Evolutionary conservation across 495 filamentous ascomycete species (phyloP).

Genomic region (Hamigera avellanea): DNA sequence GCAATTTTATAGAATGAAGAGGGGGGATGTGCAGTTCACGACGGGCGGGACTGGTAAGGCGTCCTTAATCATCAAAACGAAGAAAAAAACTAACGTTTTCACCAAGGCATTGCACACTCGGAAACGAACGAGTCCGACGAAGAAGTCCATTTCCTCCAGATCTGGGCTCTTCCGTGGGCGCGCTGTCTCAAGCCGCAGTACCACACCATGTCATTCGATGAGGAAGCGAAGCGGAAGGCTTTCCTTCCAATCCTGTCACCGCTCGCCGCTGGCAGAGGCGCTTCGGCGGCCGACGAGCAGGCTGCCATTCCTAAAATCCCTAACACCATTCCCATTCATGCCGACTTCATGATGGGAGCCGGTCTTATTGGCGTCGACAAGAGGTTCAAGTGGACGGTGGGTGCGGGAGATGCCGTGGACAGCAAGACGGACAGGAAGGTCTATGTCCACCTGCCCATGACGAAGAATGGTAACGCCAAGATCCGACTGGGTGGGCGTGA

Average conservation of each 20-base stretch:
- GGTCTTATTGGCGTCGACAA: slow-evolving; percentile 44
- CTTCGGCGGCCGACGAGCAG: slow-evolving; percentile 43
- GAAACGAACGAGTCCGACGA: slow-evolving; percentile 60
- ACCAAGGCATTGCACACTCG: slow-evolving; percentile 55
- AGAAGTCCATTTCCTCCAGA: slow-evolving; percentile 69
- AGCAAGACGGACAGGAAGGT: slow-evolving; percentile 50
- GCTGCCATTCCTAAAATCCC: slow-evolving; percentile 42
- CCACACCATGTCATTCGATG: slow-evolving; percentile 53
- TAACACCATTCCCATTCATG: slow-evolving; percentile 65
- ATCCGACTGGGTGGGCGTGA: slow-evolving; percentile 51
- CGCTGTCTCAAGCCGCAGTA: slow-evolving; percentile 57
- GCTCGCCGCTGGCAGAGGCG: slow-evolving; percentile 49
- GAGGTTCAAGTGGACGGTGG: slow-evolving; percentile 51
- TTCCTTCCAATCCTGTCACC: slow-evolving; percentile 63
- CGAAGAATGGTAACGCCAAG: slow-evolving; percentile 55
- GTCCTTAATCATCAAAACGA: neutral
- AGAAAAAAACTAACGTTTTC: slow-evolving; percentile 1
- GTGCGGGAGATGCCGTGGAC: slow-evolving; percentile 29
- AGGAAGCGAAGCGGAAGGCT: slow-evolving; percentile 53
- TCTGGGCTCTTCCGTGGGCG: slow-evolving; percentile 67
- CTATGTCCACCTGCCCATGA: slow-evolving; percentile 68
- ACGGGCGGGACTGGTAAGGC: slow-evolving; percentile 54
- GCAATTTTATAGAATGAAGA: slow-evolving; percentile 57
- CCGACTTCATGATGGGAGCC: slow-evolving; percentile 68
- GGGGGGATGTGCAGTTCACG: slow-evolving; percentile 76